A percentile compares a stretch with the other conserved stretches of the same genome.
Evolutionary conservation across 345 rosid species (phyloP).

Genomic region (Clarkia xantiana): DNA sequence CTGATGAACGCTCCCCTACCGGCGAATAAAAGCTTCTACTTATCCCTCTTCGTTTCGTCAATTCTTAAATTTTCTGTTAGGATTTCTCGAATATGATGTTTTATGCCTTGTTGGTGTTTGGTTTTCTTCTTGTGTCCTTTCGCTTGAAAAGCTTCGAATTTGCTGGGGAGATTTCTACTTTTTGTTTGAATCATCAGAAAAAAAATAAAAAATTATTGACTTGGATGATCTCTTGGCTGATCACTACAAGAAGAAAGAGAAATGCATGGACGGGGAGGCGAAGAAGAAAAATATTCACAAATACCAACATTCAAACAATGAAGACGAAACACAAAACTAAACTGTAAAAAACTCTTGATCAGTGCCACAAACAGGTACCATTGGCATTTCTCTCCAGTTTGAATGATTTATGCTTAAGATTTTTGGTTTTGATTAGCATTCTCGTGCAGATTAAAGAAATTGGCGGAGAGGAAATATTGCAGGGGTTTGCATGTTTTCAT

Average conservation of each 20-base stretch:
- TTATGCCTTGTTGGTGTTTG: background rate
- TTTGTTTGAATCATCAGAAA: slow-evolving; percentile 25
- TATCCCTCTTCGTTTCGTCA: background rate
- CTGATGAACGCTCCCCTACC: slow-evolving; percentile 20
- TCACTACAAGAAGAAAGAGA: slow-evolving; percentile 52
- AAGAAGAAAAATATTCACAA: slow-evolving; percentile 35
- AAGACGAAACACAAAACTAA: slow-evolving; percentile 37
- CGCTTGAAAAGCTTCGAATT: background rate
- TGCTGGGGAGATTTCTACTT: background rate
- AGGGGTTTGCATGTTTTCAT: slow-evolving; percentile 64
- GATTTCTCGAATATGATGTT: background rate
- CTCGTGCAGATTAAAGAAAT: slow-evolving; percentile 51
- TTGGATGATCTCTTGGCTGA: slow-evolving; percentile 80
- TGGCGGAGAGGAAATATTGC: slow-evolving; percentile 38
- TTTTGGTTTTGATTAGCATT: background rate
- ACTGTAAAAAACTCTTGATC: slow-evolving; percentile 38
- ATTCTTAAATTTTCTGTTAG: background rate
- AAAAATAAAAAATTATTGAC: slow-evolving; percentile 53
- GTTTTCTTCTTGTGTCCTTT: background rate
- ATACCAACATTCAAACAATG: slow-evolving; percentile 50
- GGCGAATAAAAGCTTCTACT: slow-evolving; percentile 36
- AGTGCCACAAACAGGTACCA: slow-evolving; percentile 56
- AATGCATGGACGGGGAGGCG: slow-evolving; percentile 35
- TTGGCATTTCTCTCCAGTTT: slow-evolving; percentile 1
- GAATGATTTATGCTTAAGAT: background rate